A percentile compares a stretch with the other conserved stretches of the same genome.
Evolutionary conservation across 2,329 filamentous ascomycete genomes (phyloP).

Genomic region (Didymella segeticola): DNA sequence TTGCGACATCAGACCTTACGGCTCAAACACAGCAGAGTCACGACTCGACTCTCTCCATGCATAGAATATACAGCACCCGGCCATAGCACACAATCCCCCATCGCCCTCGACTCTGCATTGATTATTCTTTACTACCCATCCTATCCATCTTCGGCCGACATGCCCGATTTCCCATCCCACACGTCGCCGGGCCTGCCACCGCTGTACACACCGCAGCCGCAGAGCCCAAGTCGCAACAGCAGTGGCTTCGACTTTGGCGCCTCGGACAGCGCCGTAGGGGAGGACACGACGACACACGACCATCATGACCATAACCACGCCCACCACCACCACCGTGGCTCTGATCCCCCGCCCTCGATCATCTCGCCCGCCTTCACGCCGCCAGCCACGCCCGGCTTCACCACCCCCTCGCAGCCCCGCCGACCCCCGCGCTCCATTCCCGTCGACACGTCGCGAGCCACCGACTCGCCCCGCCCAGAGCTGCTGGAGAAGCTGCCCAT

Average conservation of each 20-base stretch:
- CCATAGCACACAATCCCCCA: too few species aligned
- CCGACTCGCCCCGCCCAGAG: conserved; percentile 65
- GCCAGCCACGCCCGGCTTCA: conserved; percentile 45
- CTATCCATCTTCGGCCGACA: conserved; percentile 37
- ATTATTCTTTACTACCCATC: too few species aligned
- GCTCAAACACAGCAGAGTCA: too few species aligned
- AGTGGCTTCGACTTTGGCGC: conserved; percentile 48
- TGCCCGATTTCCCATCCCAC: conserved; percentile 64
- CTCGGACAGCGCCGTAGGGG: conserved; percentile 15
- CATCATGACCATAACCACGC: too few species aligned
- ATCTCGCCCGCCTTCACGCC: conserved; percentile 56
- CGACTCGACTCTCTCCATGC: too few species aligned
- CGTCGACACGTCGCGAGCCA: conserved; percentile 48
- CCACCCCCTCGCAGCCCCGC: conserved; percentile 43
- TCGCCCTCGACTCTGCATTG: too few species aligned
- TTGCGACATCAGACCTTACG: conserved; percentile 12
- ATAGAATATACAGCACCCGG: too few species aligned
- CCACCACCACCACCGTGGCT: conserved; percentile 8
- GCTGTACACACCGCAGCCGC: conserved; percentile 61
- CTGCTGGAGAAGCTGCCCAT: conserved; percentile 78
- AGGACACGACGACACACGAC: not conserved
- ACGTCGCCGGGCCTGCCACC: conserved; percentile 60
- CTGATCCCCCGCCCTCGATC: conserved; percentile 49
- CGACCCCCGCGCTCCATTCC: conserved; percentile 50
- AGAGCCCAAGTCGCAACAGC: conserved; percentile 49